Conservation (phyloP, 345 rosid species). For the Orychophragmus violaceus region DNA sequence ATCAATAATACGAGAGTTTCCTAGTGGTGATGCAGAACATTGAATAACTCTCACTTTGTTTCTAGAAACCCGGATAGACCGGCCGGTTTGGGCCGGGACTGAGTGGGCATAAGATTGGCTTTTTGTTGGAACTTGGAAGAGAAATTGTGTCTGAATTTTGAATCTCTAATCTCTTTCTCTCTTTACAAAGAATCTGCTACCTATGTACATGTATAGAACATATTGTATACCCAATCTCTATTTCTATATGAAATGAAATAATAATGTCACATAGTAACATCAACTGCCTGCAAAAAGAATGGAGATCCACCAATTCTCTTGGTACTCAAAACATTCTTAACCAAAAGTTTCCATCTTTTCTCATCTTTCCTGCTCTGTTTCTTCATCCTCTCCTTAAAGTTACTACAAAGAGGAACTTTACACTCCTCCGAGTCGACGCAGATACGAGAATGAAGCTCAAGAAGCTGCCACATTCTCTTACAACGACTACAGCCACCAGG, state of each 20-base stretch:
- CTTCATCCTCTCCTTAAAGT: conserved; percentile 57
- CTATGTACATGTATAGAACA: conserved; percentile 5
- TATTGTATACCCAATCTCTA: conserved; percentile 7
- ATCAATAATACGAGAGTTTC: too few relatives aligned
- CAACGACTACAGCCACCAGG: conserved; percentile 78
- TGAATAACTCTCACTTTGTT: too few relatives aligned
- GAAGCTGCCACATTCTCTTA: conserved; percentile 90
- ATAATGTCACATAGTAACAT: conserved; percentile 18
- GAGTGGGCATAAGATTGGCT: too few relatives aligned
- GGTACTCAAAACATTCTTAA: conserved; percentile 57
- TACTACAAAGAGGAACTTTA: conserved; percentile 77
- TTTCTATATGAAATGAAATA: background rate
- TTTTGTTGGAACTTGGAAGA: too few relatives aligned
- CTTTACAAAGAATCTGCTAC: conserved; percentile 4
- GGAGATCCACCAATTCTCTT: conserved; percentile 56
- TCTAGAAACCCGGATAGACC: too few relatives aligned
- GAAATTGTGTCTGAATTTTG: too few relatives aligned
- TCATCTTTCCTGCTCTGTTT: conserved; percentile 76
- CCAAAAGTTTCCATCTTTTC: conserved; percentile 61
- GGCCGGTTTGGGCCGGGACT: too few relatives aligned
- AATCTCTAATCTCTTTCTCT: background rate
- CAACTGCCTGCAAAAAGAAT: conserved; percentile 37
- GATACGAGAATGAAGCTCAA: conserved; percentile 77
- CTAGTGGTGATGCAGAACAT: too few relatives aligned
- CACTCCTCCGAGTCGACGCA: conserved; percentile 53